A percentile compares a stretch with the other conserved stretches of the same genome.
These are phyloP conservation scores for Aspergillus awamori DNA, from an alignment of 2,329 filamentous ascomycete species.

Conservation along the genomic window DNA sequence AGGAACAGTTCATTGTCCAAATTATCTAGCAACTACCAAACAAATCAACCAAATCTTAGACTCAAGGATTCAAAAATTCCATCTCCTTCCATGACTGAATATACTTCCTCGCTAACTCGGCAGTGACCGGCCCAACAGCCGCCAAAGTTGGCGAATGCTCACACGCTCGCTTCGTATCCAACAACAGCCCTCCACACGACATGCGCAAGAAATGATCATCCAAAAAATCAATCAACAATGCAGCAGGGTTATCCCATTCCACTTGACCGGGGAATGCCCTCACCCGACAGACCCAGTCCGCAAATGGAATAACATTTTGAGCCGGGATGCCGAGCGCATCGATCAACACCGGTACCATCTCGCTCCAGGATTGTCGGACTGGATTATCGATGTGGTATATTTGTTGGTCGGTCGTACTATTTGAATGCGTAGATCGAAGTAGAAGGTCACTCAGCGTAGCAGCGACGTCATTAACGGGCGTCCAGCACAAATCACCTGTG, in stretches of 20 bases:
- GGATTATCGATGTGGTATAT: conserved; percentile 55
- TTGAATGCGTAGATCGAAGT: not conserved
- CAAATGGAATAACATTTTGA: conserved; percentile 40
- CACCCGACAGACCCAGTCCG: conserved; percentile 45
- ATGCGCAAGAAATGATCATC: conserved; percentile 43
- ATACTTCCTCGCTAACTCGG: conserved; percentile 7
- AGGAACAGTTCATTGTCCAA: too few species aligned
- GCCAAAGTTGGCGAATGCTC: conserved; percentile 38
- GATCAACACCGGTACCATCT: conserved; percentile 40
- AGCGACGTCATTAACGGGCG: conserved; percentile 50
- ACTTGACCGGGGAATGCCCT: conserved; percentile 20
- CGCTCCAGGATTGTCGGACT: conserved; percentile 44
- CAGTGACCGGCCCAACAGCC: not conserved
- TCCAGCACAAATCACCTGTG: conserved; percentile 49
- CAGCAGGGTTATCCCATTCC: conserved; percentile 33
- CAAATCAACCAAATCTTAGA: too few species aligned
- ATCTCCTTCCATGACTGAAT: conserved; percentile 7
- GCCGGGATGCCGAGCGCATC: conserved; percentile 36
- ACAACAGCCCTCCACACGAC: conserved; percentile 49
- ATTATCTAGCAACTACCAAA: too few species aligned
- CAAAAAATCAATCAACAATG: conserved; percentile 34
- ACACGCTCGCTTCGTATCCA: conserved; percentile 39
- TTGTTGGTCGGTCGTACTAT: conserved; percentile 27
- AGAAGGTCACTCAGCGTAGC: conserved; percentile 39
- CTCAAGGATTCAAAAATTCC: not conserved